phyloP scores from a whole-genome alignment of 768 basidiomycete species.

The Infundibulicybe gibba region DNA sequence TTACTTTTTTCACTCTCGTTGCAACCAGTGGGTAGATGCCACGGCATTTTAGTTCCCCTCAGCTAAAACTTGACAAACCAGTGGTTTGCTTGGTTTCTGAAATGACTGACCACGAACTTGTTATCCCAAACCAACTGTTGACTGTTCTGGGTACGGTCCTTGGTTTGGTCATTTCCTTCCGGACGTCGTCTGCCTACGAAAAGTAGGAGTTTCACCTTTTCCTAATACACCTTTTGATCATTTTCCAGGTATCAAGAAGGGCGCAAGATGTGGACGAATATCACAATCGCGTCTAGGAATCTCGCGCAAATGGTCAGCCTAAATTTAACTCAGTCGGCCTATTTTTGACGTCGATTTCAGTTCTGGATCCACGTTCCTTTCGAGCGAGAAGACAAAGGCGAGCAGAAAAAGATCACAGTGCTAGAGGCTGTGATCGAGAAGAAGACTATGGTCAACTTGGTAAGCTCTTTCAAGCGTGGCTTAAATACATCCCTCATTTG shows the following conservation, averaged over 20 bases:
- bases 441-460: conserved; percentile 69
- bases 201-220: conserved; percentile 41
- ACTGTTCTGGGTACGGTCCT: conserved; percentile 74
- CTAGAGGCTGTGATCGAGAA: conserved; percentile 63
- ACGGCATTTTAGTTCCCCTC: background rate
- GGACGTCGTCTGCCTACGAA: conserved; percentile 70
- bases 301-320: conserved; percentile 51
- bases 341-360: conserved; percentile 16
- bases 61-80: conserved; percentile 14
- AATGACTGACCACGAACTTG: conserved; percentile 43
- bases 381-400: conserved; percentile 31
- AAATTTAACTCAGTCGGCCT: background rate
- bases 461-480: too few species aligned
- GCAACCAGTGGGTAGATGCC: conserved; percentile 41
- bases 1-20: conserved; percentile 58
- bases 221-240: background rate
- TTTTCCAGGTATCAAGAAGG: conserved; percentile 60
- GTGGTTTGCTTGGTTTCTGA: conserved; percentile 58
- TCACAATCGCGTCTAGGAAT: conserved; percentile 53
- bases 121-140: conserved; percentile 50
- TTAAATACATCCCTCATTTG: background rate
- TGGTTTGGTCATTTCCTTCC: conserved; percentile 68
- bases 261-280: conserved; percentile 66
- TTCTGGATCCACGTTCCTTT: conserved; percentile 56
- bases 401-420: conserved; percentile 21